These are phyloP conservation scores for Colletotrichum melonis DNA, from an alignment of 2,329 filamentous ascomycete genomes.

Conservation along the genomic window DNA sequence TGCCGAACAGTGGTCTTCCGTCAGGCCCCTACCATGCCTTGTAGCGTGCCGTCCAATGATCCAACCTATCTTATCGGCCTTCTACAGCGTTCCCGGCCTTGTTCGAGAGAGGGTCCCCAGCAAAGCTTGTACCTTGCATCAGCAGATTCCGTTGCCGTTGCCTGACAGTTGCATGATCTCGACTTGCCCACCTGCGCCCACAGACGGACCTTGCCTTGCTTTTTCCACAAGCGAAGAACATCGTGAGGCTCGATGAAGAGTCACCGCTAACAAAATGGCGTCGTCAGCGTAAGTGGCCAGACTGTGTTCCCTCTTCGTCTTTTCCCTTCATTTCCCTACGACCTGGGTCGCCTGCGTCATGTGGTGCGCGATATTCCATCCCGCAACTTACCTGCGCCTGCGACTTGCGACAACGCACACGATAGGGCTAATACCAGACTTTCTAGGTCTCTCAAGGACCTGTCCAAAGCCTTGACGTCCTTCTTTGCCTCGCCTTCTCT, in stretches of 20 bases:
- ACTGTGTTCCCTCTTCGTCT: neutral
- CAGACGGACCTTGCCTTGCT: conserved; percentile 16
- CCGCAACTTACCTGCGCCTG: neutral
- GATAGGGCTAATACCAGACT: conserved; percentile 4
- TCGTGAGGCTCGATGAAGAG: conserved; percentile 32
- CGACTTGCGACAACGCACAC: conserved; percentile 5
- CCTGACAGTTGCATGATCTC: conserved; percentile 34
- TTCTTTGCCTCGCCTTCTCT: conserved; percentile 59
- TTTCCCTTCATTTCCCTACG: neutral
- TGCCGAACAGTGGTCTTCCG: conserved; percentile 12
- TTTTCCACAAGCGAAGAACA: conserved; percentile 15
- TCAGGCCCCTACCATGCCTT: neutral
- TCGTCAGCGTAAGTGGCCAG: conserved; percentile 42
- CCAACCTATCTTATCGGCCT: conserved; percentile 21
- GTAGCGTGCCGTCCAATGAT: conserved; percentile 15
- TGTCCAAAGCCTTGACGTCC: conserved; percentile 66
- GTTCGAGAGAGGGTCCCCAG: conserved; percentile 27
- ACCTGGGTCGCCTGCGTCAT: conserved; percentile 4
- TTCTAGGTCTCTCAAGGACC: conserved; percentile 68
- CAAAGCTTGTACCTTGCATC: conserved; percentile 36
- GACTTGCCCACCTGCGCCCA: conserved; percentile 7
- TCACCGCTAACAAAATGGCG: conserved; percentile 38
- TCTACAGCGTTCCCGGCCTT: conserved; percentile 17
- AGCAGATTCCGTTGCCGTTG: conserved; percentile 34
- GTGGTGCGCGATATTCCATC: conserved; percentile 30